Evolutionary conservation across 1,284 basidiomycete species (phyloP).

Genomic region (Chalciporus sp.): DNA sequence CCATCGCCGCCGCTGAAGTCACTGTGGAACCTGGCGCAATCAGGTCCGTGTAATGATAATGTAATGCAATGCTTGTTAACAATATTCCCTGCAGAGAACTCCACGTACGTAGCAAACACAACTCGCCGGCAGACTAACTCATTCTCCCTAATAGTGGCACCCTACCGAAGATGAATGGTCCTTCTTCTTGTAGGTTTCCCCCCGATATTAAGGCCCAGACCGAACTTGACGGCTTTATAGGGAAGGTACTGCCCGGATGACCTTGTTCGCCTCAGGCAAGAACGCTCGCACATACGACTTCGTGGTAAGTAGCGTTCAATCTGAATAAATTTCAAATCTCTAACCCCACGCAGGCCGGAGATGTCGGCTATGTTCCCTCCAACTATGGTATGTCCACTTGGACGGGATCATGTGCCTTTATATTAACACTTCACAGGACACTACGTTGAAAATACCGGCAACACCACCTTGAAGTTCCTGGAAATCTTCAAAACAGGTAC

Average conservation of each 20-base stretch:
- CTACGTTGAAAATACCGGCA: slow-evolving; percentile 73
- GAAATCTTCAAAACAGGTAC: slow-evolving; percentile 65
- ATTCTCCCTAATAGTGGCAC: slow-evolving; percentile 50
- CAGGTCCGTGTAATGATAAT: slow-evolving; percentile 39
- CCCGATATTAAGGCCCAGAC: slow-evolving; percentile 32
- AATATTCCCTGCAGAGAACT: slow-evolving; percentile 40
- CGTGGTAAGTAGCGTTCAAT: slow-evolving; percentile 39
- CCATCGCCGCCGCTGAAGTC: slow-evolving; percentile 68
- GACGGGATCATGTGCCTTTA: neutral
- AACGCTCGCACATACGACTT: slow-evolving; percentile 73
- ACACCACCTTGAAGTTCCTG: slow-evolving; percentile 61
- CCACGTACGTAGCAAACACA: slow-evolving; percentile 39
- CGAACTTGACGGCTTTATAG: neutral
- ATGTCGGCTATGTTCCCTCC: slow-evolving; percentile 64
- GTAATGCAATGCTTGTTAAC: neutral
- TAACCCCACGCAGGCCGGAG: slow-evolving; percentile 47
- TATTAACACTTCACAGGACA: slow-evolving; percentile 44
- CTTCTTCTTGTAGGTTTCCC: slow-evolving; percentile 40
- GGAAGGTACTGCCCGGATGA: slow-evolving; percentile 61
- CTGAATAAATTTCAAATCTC: slow-evolving; percentile 9
- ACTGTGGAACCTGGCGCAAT: slow-evolving; percentile 70
- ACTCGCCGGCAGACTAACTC: neutral
- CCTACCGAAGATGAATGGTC: slow-evolving; percentile 72
- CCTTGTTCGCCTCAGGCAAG: slow-evolving; percentile 61
- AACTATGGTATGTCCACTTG: slow-evolving; percentile 46